These are phyloP conservation scores for Leptodermis oblonga DNA, from an alignment of 257 asterid species.

Conservation along the genomic window DNA sequence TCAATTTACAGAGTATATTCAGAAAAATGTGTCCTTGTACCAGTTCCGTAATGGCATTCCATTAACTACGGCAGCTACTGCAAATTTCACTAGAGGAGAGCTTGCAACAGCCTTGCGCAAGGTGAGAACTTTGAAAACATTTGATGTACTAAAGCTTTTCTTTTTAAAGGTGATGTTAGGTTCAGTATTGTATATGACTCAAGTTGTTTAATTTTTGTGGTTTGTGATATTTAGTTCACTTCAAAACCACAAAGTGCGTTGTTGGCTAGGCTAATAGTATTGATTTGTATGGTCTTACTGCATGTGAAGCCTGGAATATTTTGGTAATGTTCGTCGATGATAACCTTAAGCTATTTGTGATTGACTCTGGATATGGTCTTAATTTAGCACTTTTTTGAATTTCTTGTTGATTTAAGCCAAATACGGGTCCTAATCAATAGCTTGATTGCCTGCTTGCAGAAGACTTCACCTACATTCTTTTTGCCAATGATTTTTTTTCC, in stretches of 20 bases:
- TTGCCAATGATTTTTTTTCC: not conserved
- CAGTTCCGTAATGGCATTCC: constrained; percentile 98
- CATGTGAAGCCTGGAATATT: not conserved
- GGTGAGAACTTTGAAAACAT: constrained; percentile 33
- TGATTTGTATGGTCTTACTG: not conserved
- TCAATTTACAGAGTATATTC: constrained; percentile 93
- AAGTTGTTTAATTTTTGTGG: not conserved
- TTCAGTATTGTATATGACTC: not conserved
- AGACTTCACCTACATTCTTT: not conserved
- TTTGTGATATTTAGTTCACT: not conserved
- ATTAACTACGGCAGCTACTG: constrained; percentile 88
- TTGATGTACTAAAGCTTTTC: not conserved
- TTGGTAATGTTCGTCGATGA: not conserved
- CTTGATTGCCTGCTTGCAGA: not conserved
- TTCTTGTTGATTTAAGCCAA: not conserved
- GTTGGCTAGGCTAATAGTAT: not conserved
- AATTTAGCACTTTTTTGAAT: not conserved
- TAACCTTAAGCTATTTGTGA: not conserved
- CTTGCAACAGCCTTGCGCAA: constrained; percentile 97
- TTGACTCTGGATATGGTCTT: not conserved
- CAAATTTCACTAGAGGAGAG: constrained; percentile 94
- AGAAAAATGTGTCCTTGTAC: constrained; percentile 87
- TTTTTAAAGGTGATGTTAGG: not conserved
- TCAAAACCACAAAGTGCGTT: not conserved
- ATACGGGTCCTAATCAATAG: not conserved